Evolutionary conservation across 2,329 filamentous ascomycete species (phyloP), one percentile per base, ranked within the genome.

Genomic region (Sarocladium strictum): DNA sequence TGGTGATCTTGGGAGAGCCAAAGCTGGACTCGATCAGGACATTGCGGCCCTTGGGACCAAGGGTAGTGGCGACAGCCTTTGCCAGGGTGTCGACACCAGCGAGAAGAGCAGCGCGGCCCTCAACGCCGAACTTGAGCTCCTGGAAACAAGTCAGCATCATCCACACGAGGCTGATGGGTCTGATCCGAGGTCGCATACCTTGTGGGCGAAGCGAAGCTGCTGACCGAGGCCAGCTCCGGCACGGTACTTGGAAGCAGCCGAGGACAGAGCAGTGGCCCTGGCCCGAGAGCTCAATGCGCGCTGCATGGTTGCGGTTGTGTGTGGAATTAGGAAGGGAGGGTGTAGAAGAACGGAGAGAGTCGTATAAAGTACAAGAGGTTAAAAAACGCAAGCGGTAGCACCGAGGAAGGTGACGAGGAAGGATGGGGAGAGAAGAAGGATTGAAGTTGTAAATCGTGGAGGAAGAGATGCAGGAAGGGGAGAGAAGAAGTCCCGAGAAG

Each of bases 1-100:
- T 99, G 67, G 94, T 99, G 76, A 99, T 99, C 84, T 99, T 99
- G 67, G 94, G 94, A 49, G 94, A 96, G 73, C 94, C 94, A 69
- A 96, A 99, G 80, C 90, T 90, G 60, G 93, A 97, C 81, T 99
- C 94, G 64, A 99, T 99, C 69, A 99, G 75, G 63, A 99, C 94
- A 77, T 97, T 99, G 71, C 94, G 87, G 74, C 94, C 94, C 83
- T 99, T 99, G 67, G 94, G 94, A 63, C 94, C 94, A 58, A 99
- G 84, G 61, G 94, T 99, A 59, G 93, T 96, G 61, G 93, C 89
- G 60, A 99, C 94, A 60, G 94, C 94, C 78, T 87, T 96, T 66
- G 94, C 92, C 61, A 99, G 85, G 63, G 94, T 97, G 73, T 99
- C 94, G 61, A 97, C 92, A 83, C 94, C 94, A 68, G 86, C 86